Base-by-base conservation (phyloP, 2,329 filamentous ascomycete species). In the Thielaviopsis punctulata region DNA sequence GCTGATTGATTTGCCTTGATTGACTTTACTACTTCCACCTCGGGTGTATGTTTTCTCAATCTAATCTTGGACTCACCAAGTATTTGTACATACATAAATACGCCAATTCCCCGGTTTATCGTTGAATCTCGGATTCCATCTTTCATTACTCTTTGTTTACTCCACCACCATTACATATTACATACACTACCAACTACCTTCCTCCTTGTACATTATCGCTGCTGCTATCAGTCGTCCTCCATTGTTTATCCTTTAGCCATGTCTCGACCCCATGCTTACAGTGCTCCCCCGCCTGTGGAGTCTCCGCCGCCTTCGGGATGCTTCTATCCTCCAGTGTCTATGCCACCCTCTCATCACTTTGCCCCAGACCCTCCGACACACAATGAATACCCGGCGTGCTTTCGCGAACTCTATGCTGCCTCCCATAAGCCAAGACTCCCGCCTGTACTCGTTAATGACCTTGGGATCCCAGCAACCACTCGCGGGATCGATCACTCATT, bases 221-320 rank as follows among this genome's bases (percentile, higher is more conserved):
- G 2, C 30, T 33, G 10, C 9, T 12, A 4, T 13, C 15, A 12
- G 3, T 33, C 10, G 27, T 44, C 3, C 39, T 27, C 46, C 23
- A 49, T 49, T 27, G 13, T n/a, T n/a, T 15, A 21, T 22, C 48
- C 25, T 10, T 18, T 22, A 22, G 49, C 33, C 21, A 54, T 54
- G 52, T 49, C 52, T 25, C 36, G 49, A 21, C 39, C 52, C 30
- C 46, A 8, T 6, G 12, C 43, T 22, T 49, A 41, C 10, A 36
- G 24, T 21, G 47, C 45, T 15, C 49, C 52, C 23, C 49, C 52
- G 36, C 49, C 52, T 25, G 52, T 54, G 27, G 48, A 24, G 9
- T 54, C 52, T 9, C 52, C 52, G 13, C 48, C 52, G 19, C 48
- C 43, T 24, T 25, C 48, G 4, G 33, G 44, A 13, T 24, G 23